phyloP scores from a whole-genome alignment of 2,329 filamentous ascomycete species.

The Helicocarpus griseus region DNA sequence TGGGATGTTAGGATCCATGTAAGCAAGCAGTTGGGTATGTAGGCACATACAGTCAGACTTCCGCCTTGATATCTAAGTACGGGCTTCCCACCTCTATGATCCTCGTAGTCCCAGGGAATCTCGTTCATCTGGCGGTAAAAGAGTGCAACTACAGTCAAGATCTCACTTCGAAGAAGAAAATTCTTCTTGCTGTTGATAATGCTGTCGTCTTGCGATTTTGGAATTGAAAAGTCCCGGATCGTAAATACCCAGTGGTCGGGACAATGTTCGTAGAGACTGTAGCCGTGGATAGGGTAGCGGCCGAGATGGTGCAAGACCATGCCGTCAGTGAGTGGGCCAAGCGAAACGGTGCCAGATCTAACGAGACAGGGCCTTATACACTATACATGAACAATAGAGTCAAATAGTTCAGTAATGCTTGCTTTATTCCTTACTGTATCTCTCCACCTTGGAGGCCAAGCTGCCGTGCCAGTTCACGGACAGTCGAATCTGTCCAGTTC shows the following conservation, averaged over 20 bases:
- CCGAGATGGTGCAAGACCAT: background rate
- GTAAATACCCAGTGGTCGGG: background rate
- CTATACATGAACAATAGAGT: background rate
- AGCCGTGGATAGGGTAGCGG: background rate
- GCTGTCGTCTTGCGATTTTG: background rate
- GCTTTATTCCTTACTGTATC: background rate
- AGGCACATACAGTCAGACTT: background rate
- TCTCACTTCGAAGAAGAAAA: constrained; percentile 1
- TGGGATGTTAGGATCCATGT: background rate
- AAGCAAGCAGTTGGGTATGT: background rate
- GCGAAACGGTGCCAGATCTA: background rate
- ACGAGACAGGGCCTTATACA: background rate
- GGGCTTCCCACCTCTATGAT: background rate
- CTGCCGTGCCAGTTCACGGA: background rate
- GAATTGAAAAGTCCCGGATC: background rate
- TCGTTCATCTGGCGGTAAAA: constrained; percentile 4
- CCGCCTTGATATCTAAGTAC: background rate
- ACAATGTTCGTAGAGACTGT: background rate
- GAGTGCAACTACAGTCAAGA: background rate
- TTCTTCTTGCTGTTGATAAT: background rate
- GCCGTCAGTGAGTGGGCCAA: background rate
- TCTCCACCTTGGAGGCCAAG: background rate
- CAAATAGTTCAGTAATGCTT: constrained; percentile 1
- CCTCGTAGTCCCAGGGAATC: background rate
- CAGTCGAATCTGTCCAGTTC: background rate